Percentiles rank a stretch among this genome's conserved stretches.
phyloP scores from a whole-genome alignment of 495 filamentous ascomycete genomes.

The Chaetomium cochliodes region DNA sequence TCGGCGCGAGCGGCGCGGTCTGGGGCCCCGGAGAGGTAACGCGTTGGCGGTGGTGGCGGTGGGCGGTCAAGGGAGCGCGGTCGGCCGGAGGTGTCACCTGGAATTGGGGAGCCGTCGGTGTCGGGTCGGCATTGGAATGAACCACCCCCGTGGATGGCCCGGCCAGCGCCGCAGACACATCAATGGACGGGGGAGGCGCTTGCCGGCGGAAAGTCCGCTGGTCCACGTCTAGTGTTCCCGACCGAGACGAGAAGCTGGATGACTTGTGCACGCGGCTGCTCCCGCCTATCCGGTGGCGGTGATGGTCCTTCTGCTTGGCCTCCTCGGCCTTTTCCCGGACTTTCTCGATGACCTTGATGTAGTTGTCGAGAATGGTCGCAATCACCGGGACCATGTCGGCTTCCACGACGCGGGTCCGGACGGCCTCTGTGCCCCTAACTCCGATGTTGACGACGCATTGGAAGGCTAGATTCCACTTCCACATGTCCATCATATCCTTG shows the following conservation, averaged over 20 bases:
- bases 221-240: conserved; percentile 47
- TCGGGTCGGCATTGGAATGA: conserved; percentile 50
- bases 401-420: conserved; percentile 92
- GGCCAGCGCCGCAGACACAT: conserved; percentile 48
- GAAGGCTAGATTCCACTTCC: conserved; percentile 99
- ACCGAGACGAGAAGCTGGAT: conserved; percentile 49
- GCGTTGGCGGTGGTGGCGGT: conserved; percentile 59
- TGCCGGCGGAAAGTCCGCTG: conserved; percentile 49
- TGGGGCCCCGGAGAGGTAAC: conserved; percentile 54
- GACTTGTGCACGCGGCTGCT: conserved; percentile 47
- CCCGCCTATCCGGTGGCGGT: conserved; percentile 46
- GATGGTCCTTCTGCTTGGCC: conserved; percentile 52
- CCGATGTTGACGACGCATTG: conserved; percentile 99
- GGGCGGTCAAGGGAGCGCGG: conserved; percentile 59
- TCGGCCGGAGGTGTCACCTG: conserved; percentile 73
- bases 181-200: conserved; percentile 47
- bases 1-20: conserved; percentile 62
- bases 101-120: conserved; percentile 63
- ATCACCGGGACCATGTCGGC: conserved; percentile 99
- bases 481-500: conserved; percentile 99
- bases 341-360: conserved; percentile 92
- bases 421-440: conserved; percentile 88
- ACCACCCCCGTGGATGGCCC: conserved; percentile 45
- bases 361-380: conserved; percentile 98
- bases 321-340: conserved; percentile 80